Evolutionary conservation across 2,329 filamentous ascomycete species (phyloP).

Genomic region (Aspergillus tanneri): DNA sequence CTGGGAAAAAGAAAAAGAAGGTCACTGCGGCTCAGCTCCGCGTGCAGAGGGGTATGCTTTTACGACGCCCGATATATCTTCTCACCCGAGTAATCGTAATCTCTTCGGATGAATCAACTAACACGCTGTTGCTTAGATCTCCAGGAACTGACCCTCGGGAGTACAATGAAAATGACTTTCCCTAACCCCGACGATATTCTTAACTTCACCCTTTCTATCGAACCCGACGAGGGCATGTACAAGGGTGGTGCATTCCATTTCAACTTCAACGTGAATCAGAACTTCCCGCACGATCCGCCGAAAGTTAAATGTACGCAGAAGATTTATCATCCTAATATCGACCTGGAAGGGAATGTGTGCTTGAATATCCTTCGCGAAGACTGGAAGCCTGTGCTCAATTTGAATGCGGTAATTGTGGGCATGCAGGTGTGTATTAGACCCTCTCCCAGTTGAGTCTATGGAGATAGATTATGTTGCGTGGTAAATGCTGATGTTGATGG

Average conservation of each 20-base stretch:
- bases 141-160: slow-evolving; percentile 51
- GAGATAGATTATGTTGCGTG: not conserved
- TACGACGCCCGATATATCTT: not conserved
- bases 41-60: slow-evolving; percentile 79
- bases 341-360: slow-evolving; percentile 95
- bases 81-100: not conserved
- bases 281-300: slow-evolving; percentile 94
- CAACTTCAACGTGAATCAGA: slow-evolving; percentile 86
- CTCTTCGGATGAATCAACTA: slow-evolving; percentile 1
- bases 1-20: slow-evolving; percentile 91
- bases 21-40: slow-evolving; percentile 93
- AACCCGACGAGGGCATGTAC: slow-evolving; percentile 68
- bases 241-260: slow-evolving; percentile 85
- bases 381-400: slow-evolving; percentile 96
- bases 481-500: not conserved
- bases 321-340: slow-evolving; percentile 99
- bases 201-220: slow-evolving; percentile 51
- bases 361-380: slow-evolving; percentile 96
- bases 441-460: not conserved
- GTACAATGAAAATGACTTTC: slow-evolving; percentile 59
- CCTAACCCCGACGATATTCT: slow-evolving; percentile 59
- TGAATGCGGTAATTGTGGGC: slow-evolving; percentile 95
- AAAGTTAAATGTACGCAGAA: slow-evolving; percentile 97
- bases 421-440: slow-evolving; percentile 63
- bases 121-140: slow-evolving; percentile 37